Evolutionary conservation across 306 rosid species (phyloP).

Genomic region (Sindora glabra): DNA sequence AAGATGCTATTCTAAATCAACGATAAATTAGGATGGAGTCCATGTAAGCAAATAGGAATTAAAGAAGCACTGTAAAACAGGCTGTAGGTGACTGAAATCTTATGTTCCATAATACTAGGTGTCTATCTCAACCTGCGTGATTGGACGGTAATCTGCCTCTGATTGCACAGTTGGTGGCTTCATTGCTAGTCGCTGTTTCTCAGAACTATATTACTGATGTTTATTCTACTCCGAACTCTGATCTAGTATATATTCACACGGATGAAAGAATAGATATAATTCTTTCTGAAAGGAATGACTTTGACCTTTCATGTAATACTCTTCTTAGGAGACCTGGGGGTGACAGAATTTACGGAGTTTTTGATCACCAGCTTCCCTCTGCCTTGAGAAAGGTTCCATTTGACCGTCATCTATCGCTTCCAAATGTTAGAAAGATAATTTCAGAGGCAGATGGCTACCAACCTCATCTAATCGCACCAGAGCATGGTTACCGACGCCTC

Average conservation of each 20-base stretch:
- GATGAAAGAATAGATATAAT: neutral
- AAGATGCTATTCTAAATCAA: neutral
- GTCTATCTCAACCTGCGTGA: neutral
- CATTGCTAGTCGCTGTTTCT: neutral
- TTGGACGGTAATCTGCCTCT: neutral
- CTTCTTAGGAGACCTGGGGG: constrained; percentile 80
- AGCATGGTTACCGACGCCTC: constrained; percentile 82
- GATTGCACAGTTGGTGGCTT: neutral
- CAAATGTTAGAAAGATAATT: constrained; percentile 79
- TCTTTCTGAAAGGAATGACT: neutral
- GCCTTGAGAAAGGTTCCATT: constrained; percentile 96
- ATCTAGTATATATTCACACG: too few species aligned
- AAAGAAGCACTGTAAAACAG: neutral
- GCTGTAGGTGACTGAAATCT: too few species aligned
- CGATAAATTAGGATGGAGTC: neutral
- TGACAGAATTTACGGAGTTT: constrained; percentile 75
- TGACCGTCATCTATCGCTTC: constrained; percentile 79
- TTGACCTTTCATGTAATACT: neutral
- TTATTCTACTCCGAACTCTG: neutral
- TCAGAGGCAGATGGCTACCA: constrained; percentile 98
- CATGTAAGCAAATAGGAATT: neutral
- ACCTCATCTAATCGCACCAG: constrained; percentile 73
- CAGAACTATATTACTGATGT: neutral
- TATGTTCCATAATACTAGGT: too few species aligned
- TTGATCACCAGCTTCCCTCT: constrained; percentile 93